Evolutionary conservation across 805 yeast genomes (phyloP), one percentile per base, ranked within the genome.

Genomic region (Starmerella geochares): DNA sequence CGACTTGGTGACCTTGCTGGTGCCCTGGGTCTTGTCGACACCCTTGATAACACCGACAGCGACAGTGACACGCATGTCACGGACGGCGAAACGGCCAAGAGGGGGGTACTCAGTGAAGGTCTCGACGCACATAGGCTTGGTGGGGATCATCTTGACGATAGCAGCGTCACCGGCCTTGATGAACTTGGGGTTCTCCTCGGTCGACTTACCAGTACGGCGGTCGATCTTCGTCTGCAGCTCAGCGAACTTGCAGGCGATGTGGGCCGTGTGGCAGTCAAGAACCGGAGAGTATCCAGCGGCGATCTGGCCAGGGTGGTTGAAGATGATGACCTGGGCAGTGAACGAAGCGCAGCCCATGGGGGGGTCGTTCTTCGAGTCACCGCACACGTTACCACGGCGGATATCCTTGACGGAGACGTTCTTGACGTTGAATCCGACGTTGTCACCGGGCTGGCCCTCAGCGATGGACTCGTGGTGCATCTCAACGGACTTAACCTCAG

Each of bases 21-120:
- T 85, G 68, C 73, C 75, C 75, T 79, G 82, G 62, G 84, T 69
- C 83, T 86, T 86, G 68, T 78, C 94, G 66, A 86, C 95, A 60
- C 86, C 74, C 82, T 90, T 90, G 84, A 90, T 84, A 71, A 88
- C 95, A 85, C 96, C 96, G 71, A 88, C 96, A 72, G 96, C 96
- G 68, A 88, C 96, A 67, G 96, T 88, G 78, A 87, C 96, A 84
- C 96, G 85, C 96, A 87, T 87, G 78, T 87, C 96, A 84, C 96
- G 88, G 80, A 87, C 96, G 72, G 90, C 90, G 76, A 90, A 78
- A 82, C 97, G 87, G 76, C 95, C 92, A 73, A 90, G 75, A 76
- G 94, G 95, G 71, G 90, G 95, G 81, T 90, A 87, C 69, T 86
- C 92, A 68, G 80, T 75, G 81, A 80, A 90, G 63, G 90, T 78